phyloP scores from a whole-genome alignment of 805 yeast genomes.

The Schwanniomyces occidentalis region DNA sequence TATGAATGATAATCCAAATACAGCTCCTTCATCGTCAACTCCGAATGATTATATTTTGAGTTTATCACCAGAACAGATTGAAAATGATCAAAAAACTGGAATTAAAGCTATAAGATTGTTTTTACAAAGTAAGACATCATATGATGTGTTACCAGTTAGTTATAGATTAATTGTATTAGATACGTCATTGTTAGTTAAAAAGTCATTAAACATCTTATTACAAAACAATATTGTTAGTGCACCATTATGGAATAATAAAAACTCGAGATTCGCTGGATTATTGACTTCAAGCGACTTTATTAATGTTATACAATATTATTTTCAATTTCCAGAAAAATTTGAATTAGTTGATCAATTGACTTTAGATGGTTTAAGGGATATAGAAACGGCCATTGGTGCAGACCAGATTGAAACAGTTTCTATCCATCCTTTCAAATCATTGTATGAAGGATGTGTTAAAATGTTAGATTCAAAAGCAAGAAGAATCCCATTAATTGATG shows the following conservation, averaged over 20 bases:
- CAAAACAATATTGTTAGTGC: slow-evolving; percentile 96
- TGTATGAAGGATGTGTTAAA: slow-evolving; percentile 90
- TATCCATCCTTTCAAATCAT: slow-evolving; percentile 85
- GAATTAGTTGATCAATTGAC: slow-evolving; percentile 85
- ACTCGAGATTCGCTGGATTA: slow-evolving; percentile 90
- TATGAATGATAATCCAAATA: slow-evolving; percentile 2
- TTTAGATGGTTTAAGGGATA: slow-evolving; percentile 79
- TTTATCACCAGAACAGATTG: slow-evolving; percentile 41
- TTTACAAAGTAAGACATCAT: slow-evolving; percentile 86
- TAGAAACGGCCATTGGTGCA: slow-evolving; percentile 85
- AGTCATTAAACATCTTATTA: slow-evolving; percentile 81
- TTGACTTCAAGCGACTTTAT: slow-evolving; percentile 90
- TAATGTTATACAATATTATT: slow-evolving; percentile 91
- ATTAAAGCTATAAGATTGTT: slow-evolving; percentile 81
- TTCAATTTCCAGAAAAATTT: slow-evolving; percentile 83
- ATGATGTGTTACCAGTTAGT: slow-evolving; percentile 94
- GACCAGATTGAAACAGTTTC: slow-evolving; percentile 82
- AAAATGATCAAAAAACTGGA: slow-evolving; percentile 70
- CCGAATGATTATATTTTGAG: slow-evolving; percentile 46
- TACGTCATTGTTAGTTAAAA: slow-evolving; percentile 84
- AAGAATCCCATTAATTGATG: slow-evolving; percentile 91
- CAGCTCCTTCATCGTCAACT: slow-evolving; percentile 25
- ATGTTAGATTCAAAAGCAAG: slow-evolving; percentile 89
- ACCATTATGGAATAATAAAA: slow-evolving; percentile 90
- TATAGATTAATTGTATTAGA: slow-evolving; percentile 92